A percentile compares a stretch with the other conserved stretches of the same genome.
Conservation (phyloP, 805 yeast species). For the Teunomyces tritomae region DNA sequence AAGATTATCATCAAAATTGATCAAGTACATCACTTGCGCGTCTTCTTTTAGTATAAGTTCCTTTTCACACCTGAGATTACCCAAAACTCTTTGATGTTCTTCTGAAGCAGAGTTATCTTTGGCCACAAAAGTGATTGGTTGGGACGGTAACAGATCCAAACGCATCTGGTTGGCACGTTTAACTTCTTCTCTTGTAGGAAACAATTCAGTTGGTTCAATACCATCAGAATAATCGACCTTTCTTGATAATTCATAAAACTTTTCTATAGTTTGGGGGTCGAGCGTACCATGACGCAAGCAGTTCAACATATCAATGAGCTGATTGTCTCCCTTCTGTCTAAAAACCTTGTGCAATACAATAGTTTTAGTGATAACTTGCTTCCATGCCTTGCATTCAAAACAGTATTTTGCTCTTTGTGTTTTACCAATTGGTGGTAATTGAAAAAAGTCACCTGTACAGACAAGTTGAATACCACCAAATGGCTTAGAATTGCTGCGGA, state of each 20-base stretch:
- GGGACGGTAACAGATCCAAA: constrained; percentile 45
- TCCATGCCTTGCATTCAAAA: constrained; percentile 77
- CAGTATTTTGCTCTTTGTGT: constrained; percentile 50
- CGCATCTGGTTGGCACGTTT: constrained; percentile 61
- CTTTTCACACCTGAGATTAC: constrained; percentile 71
- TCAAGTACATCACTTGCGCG: constrained; percentile 93
- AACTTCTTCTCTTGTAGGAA: constrained; percentile 84
- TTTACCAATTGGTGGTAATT: constrained; percentile 81
- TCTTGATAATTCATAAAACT: constrained; percentile 57
- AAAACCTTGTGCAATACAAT: constrained; percentile 76
- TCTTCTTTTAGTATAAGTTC: constrained; percentile 66
- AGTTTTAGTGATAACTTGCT: constrained; percentile 56
- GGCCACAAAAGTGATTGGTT: constrained; percentile 40
- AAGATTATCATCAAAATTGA: constrained; percentile 66
- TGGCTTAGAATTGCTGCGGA: constrained; percentile 55
- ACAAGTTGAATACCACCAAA: constrained; percentile 94
- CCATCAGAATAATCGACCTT: constrained; percentile 64
- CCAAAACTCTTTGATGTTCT: constrained; percentile 35
- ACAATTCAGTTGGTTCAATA: constrained; percentile 84
- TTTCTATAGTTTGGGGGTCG: constrained; percentile 42
- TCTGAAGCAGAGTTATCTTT: constrained; percentile 27
- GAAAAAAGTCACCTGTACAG: constrained; percentile 93
- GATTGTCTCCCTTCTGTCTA: constrained; percentile 80
- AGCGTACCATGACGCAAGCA: constrained; percentile 74
- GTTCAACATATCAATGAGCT: constrained; percentile 75